These are phyloP conservation scores for Kazachstania kunashirensis DNA, from an alignment of 805 yeast genomes.

Conservation along the genomic window DNA sequence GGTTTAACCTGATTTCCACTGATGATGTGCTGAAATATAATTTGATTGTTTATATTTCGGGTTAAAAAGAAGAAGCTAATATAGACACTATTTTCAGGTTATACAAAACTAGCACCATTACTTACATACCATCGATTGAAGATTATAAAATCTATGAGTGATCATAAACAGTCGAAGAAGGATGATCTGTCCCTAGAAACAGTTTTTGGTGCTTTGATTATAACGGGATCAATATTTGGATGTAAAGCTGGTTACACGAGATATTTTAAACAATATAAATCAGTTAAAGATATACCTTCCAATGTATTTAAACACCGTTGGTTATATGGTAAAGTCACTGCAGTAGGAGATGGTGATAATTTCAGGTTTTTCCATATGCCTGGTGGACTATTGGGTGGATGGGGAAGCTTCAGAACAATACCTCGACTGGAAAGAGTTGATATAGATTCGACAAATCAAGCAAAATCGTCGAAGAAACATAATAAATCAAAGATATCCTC, in stretches of 20 bases:
- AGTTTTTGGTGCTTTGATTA: background rate
- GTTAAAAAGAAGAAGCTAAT: too few relatives aligned
- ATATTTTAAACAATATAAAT: constrained; percentile 41
- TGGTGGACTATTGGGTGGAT: constrained; percentile 78
- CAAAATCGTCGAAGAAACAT: background rate
- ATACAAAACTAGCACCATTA: too few relatives aligned
- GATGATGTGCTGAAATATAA: too few relatives aligned
- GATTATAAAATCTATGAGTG: too few relatives aligned
- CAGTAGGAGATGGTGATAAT: constrained; percentile 95
- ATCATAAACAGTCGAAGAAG: background rate
- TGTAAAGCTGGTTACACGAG: constrained; percentile 37
- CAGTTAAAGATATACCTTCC: constrained; percentile 42
- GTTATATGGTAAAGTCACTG: constrained; percentile 64
- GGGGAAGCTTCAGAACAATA: constrained; percentile 78
- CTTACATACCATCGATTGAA: too few relatives aligned
- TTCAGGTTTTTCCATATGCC: constrained; percentile 90
- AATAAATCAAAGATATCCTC: background rate
- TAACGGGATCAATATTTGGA: constrained; percentile 35
- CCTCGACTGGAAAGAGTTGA: constrained; percentile 39
- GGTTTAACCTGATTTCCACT: too few relatives aligned
- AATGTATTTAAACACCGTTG: constrained; percentile 35
- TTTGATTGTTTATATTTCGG: too few relatives aligned
- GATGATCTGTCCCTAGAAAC: background rate
- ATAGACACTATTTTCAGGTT: too few relatives aligned
- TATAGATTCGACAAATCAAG: background rate